Percentiles rank a stretch among this genome's conserved stretches.
These are phyloP conservation scores for Panaeolus papilionaceus DNA, from an alignment of 768 basidiomycete species.

Conservation along the genomic window DNA sequence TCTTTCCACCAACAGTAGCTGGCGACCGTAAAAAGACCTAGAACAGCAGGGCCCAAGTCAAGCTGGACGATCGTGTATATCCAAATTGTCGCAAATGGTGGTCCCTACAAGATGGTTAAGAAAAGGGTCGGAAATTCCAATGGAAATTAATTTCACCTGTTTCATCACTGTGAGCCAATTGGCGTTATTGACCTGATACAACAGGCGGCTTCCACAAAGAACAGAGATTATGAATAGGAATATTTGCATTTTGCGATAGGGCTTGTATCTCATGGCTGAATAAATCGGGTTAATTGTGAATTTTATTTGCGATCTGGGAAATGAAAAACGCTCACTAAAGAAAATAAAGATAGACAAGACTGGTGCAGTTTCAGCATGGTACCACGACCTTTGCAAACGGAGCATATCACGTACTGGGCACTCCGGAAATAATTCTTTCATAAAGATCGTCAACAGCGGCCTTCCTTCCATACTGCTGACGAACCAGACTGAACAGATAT, in stretches of 20 bases:
- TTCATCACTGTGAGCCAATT: constrained; percentile 76
- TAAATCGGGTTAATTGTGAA: not conserved
- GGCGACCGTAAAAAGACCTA: constrained; percentile 59
- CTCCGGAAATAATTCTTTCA: constrained; percentile 65
- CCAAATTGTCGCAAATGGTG: constrained; percentile 82
- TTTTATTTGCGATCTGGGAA: not conserved
- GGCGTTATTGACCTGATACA: constrained; percentile 74
- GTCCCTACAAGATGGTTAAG: constrained; percentile 53
- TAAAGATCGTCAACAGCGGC: constrained; percentile 52
- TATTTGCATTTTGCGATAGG: constrained; percentile 55
- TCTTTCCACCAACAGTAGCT: constrained; percentile 68
- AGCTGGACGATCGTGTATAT: constrained; percentile 77
- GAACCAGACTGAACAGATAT: constrained; percentile 60
- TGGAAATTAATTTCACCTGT: constrained; percentile 54
- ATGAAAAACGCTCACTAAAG: constrained; percentile 57
- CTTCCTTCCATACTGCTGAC: constrained; percentile 77
- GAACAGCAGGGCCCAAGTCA: constrained; percentile 63
- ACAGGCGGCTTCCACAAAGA: constrained; percentile 64
- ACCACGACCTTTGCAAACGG: not conserved
- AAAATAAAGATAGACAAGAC: constrained; percentile 80
- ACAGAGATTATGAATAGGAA: constrained; percentile 65
- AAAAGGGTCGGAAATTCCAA: not conserved
- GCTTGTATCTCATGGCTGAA: constrained; percentile 71
- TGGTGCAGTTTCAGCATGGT: constrained; percentile 33
- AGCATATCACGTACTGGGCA: constrained; percentile 66